Conservation (phyloP, 306 rosid species). For the Cicer judaicum region DNA sequence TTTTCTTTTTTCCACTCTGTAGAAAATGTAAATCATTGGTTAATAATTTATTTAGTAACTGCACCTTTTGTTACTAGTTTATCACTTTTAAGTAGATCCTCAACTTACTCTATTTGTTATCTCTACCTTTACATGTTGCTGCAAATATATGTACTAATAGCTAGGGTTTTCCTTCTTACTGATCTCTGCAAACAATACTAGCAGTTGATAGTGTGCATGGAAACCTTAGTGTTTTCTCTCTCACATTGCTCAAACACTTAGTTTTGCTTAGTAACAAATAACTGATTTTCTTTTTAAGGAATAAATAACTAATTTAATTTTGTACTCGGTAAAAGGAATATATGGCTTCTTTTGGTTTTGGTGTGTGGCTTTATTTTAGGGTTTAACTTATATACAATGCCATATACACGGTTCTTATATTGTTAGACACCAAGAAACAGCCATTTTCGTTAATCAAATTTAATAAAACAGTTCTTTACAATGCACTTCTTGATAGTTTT, state of each 20-base stretch:
- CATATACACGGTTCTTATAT: too few species aligned
- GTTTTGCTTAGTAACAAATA: not conserved
- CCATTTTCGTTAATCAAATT: too few species aligned
- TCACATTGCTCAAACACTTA: conserved; percentile 29
- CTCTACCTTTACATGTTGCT: not conserved
- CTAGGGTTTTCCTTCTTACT: not conserved
- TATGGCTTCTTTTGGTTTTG: not conserved
- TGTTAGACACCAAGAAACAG: too few species aligned
- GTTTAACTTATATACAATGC: too few species aligned
- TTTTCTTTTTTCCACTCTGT: conserved; percentile 13
- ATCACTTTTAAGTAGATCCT: conserved; percentile 2
- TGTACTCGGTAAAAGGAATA: not conserved
- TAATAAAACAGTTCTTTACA: too few species aligned
- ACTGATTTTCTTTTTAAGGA: not conserved
- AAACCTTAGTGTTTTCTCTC: not conserved
- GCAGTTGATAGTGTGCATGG: not conserved
- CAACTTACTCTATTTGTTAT: not conserved
- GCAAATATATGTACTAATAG: not conserved
- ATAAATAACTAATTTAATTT: too few species aligned
- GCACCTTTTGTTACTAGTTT: conserved; percentile 17
- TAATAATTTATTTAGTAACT: not conserved
- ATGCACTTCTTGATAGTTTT: too few species aligned
- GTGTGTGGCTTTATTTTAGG: not conserved
- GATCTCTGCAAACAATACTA: conserved; percentile 11
- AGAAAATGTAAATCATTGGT: not conserved